These are phyloP conservation scores for Martensiomyces pterosporus DNA, from an alignment of 192 early-diverging fungal species.

Conservation along the genomic window DNA sequence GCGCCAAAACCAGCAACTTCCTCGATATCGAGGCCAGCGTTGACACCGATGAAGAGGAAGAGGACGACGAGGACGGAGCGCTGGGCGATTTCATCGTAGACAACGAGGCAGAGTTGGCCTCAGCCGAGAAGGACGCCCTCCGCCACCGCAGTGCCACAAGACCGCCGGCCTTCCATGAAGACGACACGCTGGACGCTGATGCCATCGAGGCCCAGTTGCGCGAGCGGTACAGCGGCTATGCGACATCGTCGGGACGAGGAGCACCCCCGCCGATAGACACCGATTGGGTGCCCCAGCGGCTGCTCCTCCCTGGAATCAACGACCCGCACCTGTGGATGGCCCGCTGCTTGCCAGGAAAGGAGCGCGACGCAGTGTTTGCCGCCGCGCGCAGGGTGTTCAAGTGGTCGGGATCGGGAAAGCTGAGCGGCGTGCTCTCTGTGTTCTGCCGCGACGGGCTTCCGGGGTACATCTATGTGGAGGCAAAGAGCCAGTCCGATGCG, in stretches of 20 bases:
- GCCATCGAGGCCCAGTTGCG: constrained; percentile 72
- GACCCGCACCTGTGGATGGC: constrained; percentile 93
- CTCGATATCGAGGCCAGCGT: constrained; percentile 72
- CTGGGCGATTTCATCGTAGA: constrained; percentile 58
- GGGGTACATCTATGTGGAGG: constrained; percentile 94
- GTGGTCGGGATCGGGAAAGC: constrained; percentile 54
- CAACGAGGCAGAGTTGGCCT: constrained; percentile 64
- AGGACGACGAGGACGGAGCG: constrained; percentile 64
- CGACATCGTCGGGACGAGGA: constrained; percentile 41
- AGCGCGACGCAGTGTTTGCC: constrained; percentile 78
- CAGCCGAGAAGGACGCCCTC: constrained; percentile 52
- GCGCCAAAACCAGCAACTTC: constrained; percentile 51
- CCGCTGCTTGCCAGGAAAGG: constrained; percentile 79
- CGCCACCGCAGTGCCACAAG: constrained; percentile 54
- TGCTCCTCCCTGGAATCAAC: constrained; percentile 78
- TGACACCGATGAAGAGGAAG: constrained; percentile 74
- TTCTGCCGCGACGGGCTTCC: constrained; percentile 79
- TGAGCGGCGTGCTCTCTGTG: constrained; percentile 71
- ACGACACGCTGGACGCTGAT: constrained; percentile 79
- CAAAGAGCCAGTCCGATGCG: constrained; percentile 72
- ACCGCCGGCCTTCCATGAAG: constrained; percentile 72
- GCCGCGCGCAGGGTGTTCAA: constrained; percentile 76
- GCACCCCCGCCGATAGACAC: constrained; percentile 49
- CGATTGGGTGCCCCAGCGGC: constrained; percentile 62
- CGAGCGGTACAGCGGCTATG: constrained; percentile 67